These are phyloP conservation scores for Boletellus sp. DNA, from an alignment of 768 basidiomycete genomes.

Conservation along the genomic window DNA sequence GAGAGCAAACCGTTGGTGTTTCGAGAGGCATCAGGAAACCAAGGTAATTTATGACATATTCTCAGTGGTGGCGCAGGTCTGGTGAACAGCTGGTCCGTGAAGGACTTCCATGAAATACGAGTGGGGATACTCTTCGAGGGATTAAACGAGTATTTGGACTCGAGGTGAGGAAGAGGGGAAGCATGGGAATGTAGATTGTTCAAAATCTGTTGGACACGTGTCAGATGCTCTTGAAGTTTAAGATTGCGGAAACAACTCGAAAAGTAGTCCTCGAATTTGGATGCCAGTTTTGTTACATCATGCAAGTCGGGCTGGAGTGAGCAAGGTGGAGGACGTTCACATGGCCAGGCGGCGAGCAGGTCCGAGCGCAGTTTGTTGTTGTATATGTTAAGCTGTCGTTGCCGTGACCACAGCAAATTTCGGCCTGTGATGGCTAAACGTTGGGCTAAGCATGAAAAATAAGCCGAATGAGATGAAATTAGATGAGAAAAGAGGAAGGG, in stretches of 20 bases:
- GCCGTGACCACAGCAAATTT: neutral
- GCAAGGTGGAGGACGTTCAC: neutral
- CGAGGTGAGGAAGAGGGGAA: no score
- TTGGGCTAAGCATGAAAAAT: no score
- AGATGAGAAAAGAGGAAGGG: no score
- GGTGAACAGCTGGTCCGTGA: neutral
- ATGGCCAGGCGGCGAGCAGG: constrained; percentile 15
- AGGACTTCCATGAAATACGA: neutral
- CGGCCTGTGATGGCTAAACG: no score
- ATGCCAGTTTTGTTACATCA: neutral
- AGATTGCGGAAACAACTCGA: constrained; percentile 10
- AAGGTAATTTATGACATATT: neutral
- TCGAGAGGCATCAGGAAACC: no score
- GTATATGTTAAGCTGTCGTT: neutral
- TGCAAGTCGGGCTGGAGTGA: neutral
- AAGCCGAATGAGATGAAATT: no score
- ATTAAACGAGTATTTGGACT: neutral
- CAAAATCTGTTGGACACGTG: neutral
- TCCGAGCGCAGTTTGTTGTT: neutral
- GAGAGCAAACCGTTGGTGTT: neutral
- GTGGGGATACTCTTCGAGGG: neutral
- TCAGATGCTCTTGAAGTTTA: neutral
- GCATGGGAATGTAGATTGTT: neutral
- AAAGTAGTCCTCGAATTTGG: neutral
- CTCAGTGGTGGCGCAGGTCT: neutral